Evolutionary conservation across 2,329 filamentous ascomycete species (phyloP), one percentile per base, ranked within the genome.

Genomic region (Calonectria hongkongensis): DNA sequence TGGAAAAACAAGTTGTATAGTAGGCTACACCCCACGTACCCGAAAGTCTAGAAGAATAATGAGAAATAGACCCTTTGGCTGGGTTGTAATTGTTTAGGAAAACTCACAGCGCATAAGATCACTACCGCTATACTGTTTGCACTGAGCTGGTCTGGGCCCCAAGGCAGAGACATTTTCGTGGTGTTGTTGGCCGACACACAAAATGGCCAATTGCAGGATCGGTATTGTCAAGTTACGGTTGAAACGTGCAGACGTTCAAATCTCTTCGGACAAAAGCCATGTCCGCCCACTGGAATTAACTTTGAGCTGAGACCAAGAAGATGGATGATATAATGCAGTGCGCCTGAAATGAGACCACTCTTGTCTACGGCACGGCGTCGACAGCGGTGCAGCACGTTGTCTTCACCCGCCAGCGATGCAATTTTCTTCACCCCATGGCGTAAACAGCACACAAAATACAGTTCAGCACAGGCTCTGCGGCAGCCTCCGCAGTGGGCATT

Each of bases 1-100:
- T 60, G 54, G n/a, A 60, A 60, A 25, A 60, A 39, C 3, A 60
- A 8, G 13, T 60, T 60, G 21, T 60, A 60, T 4, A 28, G 6
- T 2, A 60, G n/a, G 16, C 15, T 60, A n/a, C 54, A 27, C n/a
- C 12, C 12, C 1, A 18, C 21, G 5, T 41, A 25, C 0, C 39
- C 13, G 10, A 15, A 13, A 18, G 41, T 41, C 54, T 60, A 27
- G 27, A 27, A 60, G 3, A 4, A 25, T 21, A 33, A 27, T 25
- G 2, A 41, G 15, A 41, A 13, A 9, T 12, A 8, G 4, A 36
- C n/a, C 27, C 27, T 54, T 13, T 2, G 8, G 2, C 41, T n/a
- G 5, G n/a, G 15, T n/a, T 9, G n/a, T 12, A 27, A 28, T 3
- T 16, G 5, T 12, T 27, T 8, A 21, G 3, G 7, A 18, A 16